phyloP scores from a whole-genome alignment of 2,329 filamentous ascomycete species.

The Seiridium cupressi region DNA sequence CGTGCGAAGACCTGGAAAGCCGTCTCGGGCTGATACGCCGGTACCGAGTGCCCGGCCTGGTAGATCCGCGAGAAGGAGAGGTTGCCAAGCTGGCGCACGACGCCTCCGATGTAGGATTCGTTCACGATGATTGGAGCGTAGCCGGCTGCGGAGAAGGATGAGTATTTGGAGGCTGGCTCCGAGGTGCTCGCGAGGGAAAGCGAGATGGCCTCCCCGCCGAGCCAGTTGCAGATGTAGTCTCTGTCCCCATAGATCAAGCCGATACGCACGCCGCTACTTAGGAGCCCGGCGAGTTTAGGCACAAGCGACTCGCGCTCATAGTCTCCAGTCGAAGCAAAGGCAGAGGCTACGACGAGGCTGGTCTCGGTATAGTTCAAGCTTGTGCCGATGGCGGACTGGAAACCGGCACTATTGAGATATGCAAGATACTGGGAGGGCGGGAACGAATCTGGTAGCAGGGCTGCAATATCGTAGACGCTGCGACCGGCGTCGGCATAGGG shows the following conservation, averaged over 20 bases:
- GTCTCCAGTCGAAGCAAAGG: slow-evolving; percentile 35
- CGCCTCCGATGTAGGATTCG: slow-evolving; percentile 55
- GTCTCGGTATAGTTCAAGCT: slow-evolving; percentile 55
- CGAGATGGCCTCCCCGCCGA: slow-evolving; percentile 50
- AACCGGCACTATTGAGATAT: slow-evolving; percentile 52
- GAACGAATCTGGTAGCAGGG: slow-evolving; percentile 43
- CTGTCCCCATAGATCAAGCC: slow-evolving; percentile 55
- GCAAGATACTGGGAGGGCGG: slow-evolving; percentile 50
- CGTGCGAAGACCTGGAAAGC: slow-evolving; percentile 45
- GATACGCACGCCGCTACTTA: slow-evolving; percentile 54
- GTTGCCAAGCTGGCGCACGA: slow-evolving; percentile 65
- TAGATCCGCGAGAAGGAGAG: slow-evolving; percentile 55
- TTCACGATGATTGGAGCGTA: slow-evolving; percentile 57
- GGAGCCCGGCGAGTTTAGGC: slow-evolving; percentile 45
- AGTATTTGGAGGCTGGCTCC: slow-evolving; percentile 41
- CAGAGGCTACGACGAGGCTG: slow-evolving; percentile 36
- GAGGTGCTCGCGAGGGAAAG: slow-evolving; percentile 37
- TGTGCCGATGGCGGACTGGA: slow-evolving; percentile 55
- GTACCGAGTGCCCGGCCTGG: slow-evolving; percentile 50
- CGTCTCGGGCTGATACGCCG: slow-evolving; percentile 43
- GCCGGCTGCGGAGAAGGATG: slow-evolving; percentile 57
- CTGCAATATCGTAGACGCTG: slow-evolving; percentile 26
- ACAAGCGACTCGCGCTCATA: slow-evolving; percentile 26
- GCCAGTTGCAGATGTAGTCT: slow-evolving; percentile 55
- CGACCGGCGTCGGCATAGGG: slow-evolving; percentile 32